Base-by-base conservation (phyloP, 1,284 basidiomycete species). In the Naganishia cerealis region DNA sequence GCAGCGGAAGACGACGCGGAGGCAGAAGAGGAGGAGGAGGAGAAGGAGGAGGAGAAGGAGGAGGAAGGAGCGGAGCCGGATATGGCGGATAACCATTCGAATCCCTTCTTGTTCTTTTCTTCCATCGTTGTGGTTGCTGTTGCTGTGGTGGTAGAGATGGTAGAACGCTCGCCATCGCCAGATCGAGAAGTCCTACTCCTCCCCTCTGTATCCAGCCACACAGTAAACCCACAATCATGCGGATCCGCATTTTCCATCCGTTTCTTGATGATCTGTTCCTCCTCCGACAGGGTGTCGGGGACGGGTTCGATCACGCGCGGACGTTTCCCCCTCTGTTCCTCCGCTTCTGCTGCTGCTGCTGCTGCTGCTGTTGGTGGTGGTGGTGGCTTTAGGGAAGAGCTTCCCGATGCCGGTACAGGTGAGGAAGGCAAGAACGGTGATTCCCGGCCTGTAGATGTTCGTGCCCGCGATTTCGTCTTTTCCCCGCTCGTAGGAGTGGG, bases 81-180 rank as follows among this genome's bases (percentile, higher is more conserved):
- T n/a, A 50, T 50, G 13, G n/a, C 24, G 21, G 46, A 50, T 16
- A 63, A 39, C 61, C 61, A 63, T 13, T 50, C 61, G 21, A 63
- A 39, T 8, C 38, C 61, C 61, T 52, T 52, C 48, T 63, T 63
- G 48, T 63, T 63, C 61, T 54, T 63, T 24, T 63, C 61, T 36
- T 36, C 36, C 61, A 63, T 63, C 6, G 57, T 29, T 26, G 39
- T 4, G 0, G 59, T 39, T 21, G 24, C 46, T 24, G n/a, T 50
- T 50, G n/a, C 46, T 15, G n/a, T 50, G 7, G n/a, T 24, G 1
- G 24, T 24, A 18, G 46, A 21, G n/a, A 10, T 46, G 43, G 13
- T n/a, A 8, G 16, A 24, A 1, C 21, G 21, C n/a, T 50, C 3
- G 24, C 4, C 46, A 24, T 7, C 6, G 46, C 9, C 10, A 24